phyloP scores from a whole-genome alignment of 169 alveolate species.

The Plasmodium malariae region DNA sequence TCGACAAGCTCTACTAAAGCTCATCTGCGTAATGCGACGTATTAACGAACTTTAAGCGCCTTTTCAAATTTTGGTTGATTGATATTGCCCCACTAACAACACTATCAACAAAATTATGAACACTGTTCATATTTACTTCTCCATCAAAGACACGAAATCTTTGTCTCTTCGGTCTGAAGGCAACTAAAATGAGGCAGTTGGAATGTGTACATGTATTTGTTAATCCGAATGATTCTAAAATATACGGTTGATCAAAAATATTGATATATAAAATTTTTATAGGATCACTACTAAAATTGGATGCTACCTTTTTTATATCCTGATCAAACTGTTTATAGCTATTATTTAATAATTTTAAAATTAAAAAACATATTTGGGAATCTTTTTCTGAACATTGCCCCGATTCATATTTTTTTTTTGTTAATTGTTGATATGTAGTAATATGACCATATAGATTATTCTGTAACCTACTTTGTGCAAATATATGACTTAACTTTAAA shows the following conservation, averaged over 20 bases:
- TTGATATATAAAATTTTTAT: constrained; percentile 80
- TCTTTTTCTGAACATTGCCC: constrained; percentile 85
- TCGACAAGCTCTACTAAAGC: background rate
- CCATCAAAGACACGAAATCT: constrained; percentile 46
- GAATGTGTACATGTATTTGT: constrained; percentile 24
- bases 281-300: constrained; percentile 82
- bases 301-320: constrained; percentile 81
- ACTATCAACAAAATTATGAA: constrained; percentile 51
- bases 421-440: constrained; percentile 79
- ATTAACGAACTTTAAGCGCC: constrained; percentile 20
- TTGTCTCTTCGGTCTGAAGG: constrained; percentile 73
- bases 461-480: constrained; percentile 67
- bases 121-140: constrained; percentile 36
- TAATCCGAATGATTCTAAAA: constrained; percentile 68
- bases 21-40: constrained; percentile 27
- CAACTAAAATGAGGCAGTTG: constrained; percentile 42
- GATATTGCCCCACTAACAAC: constrained; percentile 72
- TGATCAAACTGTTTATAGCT: constrained; percentile 71
- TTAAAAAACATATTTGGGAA: constrained; percentile 78
- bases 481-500: constrained; percentile 64
- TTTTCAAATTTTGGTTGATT: constrained; percentile 28
- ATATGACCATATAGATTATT: constrained; percentile 72
- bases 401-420: constrained; percentile 71
- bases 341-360: constrained; percentile 43
- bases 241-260: constrained; percentile 64